Conservation (phyloP, 2,329 filamentous ascomycete genomes). For the Coleophoma eucalyptorum region DNA sequence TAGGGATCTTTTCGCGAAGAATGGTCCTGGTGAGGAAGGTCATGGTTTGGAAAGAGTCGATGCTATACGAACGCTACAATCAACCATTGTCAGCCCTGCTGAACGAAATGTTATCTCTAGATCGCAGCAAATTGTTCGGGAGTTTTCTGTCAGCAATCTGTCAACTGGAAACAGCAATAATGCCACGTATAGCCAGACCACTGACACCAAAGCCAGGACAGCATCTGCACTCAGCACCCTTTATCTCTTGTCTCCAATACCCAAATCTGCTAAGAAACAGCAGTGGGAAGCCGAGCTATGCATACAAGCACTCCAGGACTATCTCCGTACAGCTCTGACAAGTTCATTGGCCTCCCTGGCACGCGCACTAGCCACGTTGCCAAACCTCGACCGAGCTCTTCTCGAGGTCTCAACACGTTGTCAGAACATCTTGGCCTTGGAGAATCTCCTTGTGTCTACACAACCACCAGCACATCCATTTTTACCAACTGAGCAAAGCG, state of each 20-base stretch:
- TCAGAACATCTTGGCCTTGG: conserved; percentile 87
- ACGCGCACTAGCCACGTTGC: conserved; percentile 73
- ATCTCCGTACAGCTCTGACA: conserved; percentile 77
- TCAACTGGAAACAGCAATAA: conserved; percentile 37
- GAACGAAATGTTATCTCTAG: conserved; percentile 71
- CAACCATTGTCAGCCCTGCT: conserved; percentile 64
- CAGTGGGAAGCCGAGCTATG: conserved; percentile 60
- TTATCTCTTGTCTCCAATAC: conserved; percentile 74
- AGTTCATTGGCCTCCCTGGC: conserved; percentile 72
- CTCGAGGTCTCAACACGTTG: conserved; percentile 79
- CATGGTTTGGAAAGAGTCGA: conserved; percentile 71
- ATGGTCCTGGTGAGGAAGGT: conserved; percentile 69
- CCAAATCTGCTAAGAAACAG: conserved; percentile 45
- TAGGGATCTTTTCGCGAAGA: conserved; percentile 66
- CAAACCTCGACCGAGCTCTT: conserved; percentile 77
- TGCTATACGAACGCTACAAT: conserved; percentile 66
- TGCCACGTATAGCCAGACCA: conserved; percentile 58
- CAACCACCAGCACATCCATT: conserved; percentile 68
- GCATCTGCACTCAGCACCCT: conserved; percentile 72
- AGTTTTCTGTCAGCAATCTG: conserved; percentile 71
- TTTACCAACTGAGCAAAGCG: conserved; percentile 32
- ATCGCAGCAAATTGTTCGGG: conserved; percentile 75
- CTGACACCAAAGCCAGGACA: conserved; percentile 72
- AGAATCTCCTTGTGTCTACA: conserved; percentile 68
- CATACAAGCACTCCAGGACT: conserved; percentile 72